Evolutionary conservation across 768 basidiomycete species (phyloP).

Genomic region (Tricholoma hemisulphureum): DNA sequence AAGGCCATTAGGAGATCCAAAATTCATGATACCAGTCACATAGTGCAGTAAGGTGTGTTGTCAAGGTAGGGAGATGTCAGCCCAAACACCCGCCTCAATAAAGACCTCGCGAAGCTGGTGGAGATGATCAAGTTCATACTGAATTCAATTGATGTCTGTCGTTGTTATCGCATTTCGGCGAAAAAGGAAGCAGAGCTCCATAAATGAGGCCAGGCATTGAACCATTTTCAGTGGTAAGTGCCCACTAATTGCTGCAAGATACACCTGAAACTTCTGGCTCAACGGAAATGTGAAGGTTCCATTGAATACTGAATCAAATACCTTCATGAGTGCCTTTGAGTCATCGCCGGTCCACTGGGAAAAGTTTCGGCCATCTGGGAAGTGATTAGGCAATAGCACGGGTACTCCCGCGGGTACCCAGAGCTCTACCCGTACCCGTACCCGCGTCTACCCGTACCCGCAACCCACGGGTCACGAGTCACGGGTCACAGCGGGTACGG

Average conservation of each 20-base stretch:
- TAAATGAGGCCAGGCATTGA: slow-evolving; percentile 14
- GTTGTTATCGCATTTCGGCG: slow-evolving; percentile 1
- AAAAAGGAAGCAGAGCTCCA: slow-evolving; percentile 18
- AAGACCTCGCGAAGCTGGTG: slow-evolving; percentile 11
- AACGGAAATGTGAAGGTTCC: background rate
- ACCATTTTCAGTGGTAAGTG: slow-evolving; percentile 6
- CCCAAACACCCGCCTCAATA: slow-evolving; percentile 12
- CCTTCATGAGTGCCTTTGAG: slow-evolving; percentile 35
- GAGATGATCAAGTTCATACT: slow-evolving; percentile 9
- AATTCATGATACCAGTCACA: slow-evolving; percentile 10
- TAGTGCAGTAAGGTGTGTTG: slow-evolving; percentile 23
- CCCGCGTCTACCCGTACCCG: too few relatives aligned
- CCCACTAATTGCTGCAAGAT: slow-evolving; percentile 19
- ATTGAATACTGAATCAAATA: background rate
- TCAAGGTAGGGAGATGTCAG: background rate
- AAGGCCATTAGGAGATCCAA: slow-evolving; percentile 26
- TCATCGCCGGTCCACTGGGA: slow-evolving; percentile 35
- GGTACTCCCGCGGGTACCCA: too few relatives aligned
- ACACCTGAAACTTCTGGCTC: slow-evolving; percentile 23
- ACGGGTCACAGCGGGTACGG: too few relatives aligned
- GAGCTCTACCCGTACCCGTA: too few relatives aligned
- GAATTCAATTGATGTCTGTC: background rate
- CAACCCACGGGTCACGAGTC: too few relatives aligned
- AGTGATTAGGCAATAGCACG: too few relatives aligned
- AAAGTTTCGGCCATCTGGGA: slow-evolving; percentile 25